These are phyloP conservation scores for Populus davidiana DNA, from an alignment of 345 rosid genomes.

Conservation along the genomic window DNA sequence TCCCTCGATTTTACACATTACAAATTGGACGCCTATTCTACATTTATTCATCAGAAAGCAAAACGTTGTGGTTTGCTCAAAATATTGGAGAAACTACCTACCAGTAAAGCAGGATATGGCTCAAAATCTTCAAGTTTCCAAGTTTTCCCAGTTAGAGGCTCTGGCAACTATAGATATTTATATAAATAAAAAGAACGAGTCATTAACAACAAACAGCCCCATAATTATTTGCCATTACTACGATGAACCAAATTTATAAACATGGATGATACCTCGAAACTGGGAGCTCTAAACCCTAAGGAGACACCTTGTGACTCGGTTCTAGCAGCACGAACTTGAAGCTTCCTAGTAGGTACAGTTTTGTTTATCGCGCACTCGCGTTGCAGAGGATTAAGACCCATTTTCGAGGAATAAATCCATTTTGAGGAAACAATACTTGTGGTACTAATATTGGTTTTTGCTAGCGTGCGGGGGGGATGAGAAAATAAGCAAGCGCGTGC, in stretches of 20 bases:
- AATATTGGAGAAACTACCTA: constrained; percentile 20
- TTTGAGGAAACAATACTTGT: constrained; percentile 12
- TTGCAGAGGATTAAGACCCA: constrained; percentile 27
- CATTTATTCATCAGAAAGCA: constrained; percentile 4
- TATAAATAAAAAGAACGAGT: not conserved
- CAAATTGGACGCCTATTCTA: not conserved
- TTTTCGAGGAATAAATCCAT: constrained; percentile 3
- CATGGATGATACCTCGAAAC: constrained; percentile 48
- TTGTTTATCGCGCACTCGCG: constrained; percentile 17
- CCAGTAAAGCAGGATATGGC: constrained; percentile 71
- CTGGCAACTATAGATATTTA: constrained; percentile 44
- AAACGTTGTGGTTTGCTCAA: not conserved
- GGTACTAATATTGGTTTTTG: not conserved
- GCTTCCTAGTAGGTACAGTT: constrained; percentile 26
- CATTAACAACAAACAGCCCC: not conserved
- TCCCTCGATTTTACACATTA: not conserved
- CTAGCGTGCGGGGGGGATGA: constrained; percentile 12
- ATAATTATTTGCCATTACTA: not conserved
- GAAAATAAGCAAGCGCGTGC: constrained; percentile 4
- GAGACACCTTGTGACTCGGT: constrained; percentile 55
- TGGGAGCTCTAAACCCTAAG: constrained; percentile 61
- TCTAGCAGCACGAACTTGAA: constrained; percentile 62
- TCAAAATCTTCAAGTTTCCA: constrained; percentile 86
- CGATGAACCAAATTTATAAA: not conserved
- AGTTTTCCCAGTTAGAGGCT: constrained; percentile 74